Base-by-base conservation (phyloP, 2,329 filamentous ascomycete genomes). In the Fusarium torreyae region DNA sequence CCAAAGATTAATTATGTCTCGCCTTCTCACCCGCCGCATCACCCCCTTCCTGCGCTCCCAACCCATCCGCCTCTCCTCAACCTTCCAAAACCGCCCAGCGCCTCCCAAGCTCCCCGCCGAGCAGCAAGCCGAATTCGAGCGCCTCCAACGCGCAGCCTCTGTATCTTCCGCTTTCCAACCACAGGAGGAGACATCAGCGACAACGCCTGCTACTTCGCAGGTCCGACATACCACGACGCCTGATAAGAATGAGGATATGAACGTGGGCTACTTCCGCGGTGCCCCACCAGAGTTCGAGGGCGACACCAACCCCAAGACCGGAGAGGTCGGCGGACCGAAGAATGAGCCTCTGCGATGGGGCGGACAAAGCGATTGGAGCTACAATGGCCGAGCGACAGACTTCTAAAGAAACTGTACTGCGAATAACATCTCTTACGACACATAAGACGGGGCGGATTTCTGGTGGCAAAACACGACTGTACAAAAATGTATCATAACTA, bases 291-390 rank as follows among this genome's bases (percentile, higher is more conserved):
- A 98, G 82, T 99, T 99, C 75, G 90, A 95, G 72, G 96, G 96
- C 61, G 94, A 98, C 55, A 86, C 85, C 57, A 98, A 99, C 79
- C 96, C 96, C 4, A 92, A 91, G 84, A 99, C 96, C 2, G 96
- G 96, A 24, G 96, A 99, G 85, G 89, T 98, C 13, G 96, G 96
- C 7, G 96, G 96, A 1, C 96, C 96, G 7, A 99, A 98, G 89
- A 98, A 97, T 77, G 95, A 99, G 81, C 96, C 96, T 52, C 77
- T 98, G 77, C 84, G 94, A 74, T 98, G 95, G 95, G 94, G 94
- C 1, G 84, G 86, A 18, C 78, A 75, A 0, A 91, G 93, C 1
- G 89, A 91, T 74, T 99, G 94, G 92, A 98, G 94, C 79, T 99
- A 93, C 80, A 98, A 98, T 80, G 96, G 96, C 46, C 85, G 95